phyloP scores from a whole-genome alignment of 2,329 filamentous ascomycete species.

The Thielaviopsis musarum region DNA sequence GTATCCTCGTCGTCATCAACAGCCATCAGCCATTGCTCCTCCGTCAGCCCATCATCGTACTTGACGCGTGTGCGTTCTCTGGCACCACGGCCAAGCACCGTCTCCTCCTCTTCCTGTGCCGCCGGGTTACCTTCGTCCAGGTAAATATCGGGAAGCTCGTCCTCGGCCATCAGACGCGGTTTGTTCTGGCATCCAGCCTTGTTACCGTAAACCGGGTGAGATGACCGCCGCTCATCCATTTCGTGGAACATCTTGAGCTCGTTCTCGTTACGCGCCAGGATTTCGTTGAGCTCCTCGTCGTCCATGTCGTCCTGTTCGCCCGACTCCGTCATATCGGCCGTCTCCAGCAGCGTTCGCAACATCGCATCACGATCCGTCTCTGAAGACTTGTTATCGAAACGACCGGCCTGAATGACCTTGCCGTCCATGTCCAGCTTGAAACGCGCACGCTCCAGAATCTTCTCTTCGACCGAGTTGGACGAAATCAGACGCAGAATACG shows the following conservation, averaged over 20 bases:
- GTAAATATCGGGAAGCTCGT: constrained; percentile 87
- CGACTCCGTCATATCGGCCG: constrained; percentile 50
- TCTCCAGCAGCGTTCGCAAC: constrained; percentile 81
- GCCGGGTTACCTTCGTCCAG: constrained; percentile 70
- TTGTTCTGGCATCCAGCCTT: constrained; percentile 41
- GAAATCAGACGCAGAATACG: constrained; percentile 91
- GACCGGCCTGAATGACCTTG: constrained; percentile 97
- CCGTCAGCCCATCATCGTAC: constrained; percentile 93
- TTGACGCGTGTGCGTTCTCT: constrained; percentile 87
- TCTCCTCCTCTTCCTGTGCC: constrained; percentile 61
- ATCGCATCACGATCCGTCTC: constrained; percentile 97
- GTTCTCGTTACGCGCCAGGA: constrained; percentile 74
- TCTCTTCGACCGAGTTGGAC: constrained; percentile 94
- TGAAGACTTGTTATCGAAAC: constrained; percentile 98
- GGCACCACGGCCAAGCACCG: constrained; percentile 67
- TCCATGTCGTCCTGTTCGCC: constrained; percentile 93
- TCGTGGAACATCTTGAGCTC: constrained; percentile 66
- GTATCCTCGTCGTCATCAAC: constrained; percentile 93
- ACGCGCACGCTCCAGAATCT: constrained; percentile 89
- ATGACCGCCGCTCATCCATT: constrained; percentile 60
- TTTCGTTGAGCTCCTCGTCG: constrained; percentile 88
- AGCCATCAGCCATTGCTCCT: constrained; percentile 97
- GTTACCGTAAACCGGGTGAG: constrained; percentile 54
- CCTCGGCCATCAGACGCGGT: constrained; percentile 71
- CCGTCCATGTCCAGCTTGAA: constrained; percentile 99